Evolutionary conservation across 225 moss, liverwort and hornwort genomes (phyloP).

Genomic region (Sphagnum tenellum): DNA sequence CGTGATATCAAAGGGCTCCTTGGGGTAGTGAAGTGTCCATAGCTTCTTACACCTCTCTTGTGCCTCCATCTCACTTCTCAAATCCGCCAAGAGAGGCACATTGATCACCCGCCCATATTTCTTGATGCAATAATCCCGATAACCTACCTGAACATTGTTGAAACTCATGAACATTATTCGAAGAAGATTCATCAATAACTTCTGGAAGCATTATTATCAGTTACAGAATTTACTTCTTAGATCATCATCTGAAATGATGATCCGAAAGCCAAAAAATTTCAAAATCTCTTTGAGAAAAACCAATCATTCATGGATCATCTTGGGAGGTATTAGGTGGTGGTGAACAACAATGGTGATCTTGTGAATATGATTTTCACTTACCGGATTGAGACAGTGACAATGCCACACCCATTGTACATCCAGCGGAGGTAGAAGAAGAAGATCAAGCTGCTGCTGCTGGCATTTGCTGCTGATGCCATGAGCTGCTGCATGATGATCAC

Average conservation of each 20-base stretch:
- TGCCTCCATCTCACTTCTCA: slow-evolving; percentile 46
- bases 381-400: slow-evolving; percentile 88
- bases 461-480: slow-evolving; percentile 2
- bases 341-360: background rate
- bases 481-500: background rate
- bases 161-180: no score
- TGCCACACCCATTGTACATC: slow-evolving; percentile 98
- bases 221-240: no score
- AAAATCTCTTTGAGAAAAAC: no score
- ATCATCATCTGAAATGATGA: no score
- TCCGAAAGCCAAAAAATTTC: no score
- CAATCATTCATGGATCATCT: background rate
- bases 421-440: slow-evolving; percentile 60
- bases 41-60: slow-evolving; percentile 45
- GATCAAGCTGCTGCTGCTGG: background rate
- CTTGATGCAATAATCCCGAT: slow-evolving; percentile 49
- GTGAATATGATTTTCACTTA: slow-evolving; percentile 11
- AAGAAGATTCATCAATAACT: no score
- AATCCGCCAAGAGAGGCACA: slow-evolving; percentile 32
- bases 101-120: slow-evolving; percentile 49
- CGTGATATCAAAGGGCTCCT: slow-evolving; percentile 52
- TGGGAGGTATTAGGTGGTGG: background rate
- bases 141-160: slow-evolving; percentile 32
- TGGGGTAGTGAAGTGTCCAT: slow-evolving; percentile 37
- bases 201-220: no score